Conservation (phyloP, 2,329 filamentous ascomycete genomes). For the Sporothrix humicola region DNA sequence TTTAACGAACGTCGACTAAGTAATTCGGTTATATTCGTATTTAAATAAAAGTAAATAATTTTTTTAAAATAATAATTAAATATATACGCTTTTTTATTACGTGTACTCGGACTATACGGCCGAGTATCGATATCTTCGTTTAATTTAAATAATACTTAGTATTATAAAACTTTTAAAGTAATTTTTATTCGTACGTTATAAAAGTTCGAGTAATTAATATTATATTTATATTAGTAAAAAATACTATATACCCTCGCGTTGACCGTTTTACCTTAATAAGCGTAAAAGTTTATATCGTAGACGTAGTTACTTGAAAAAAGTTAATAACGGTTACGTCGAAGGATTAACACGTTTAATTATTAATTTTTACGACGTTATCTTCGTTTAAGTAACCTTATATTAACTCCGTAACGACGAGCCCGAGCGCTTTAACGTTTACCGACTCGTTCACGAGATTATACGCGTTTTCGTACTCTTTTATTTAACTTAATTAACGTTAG, state of each 20-base stretch:
- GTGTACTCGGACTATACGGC: background rate
- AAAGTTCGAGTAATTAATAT: background rate
- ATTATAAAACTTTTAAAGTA: background rate
- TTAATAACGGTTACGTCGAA: background rate
- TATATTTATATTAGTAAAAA: background rate
- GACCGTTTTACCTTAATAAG: background rate
- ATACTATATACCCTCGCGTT: background rate
- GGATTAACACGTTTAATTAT: background rate
- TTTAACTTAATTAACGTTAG: background rate
- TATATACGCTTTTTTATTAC: background rate
- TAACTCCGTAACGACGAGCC: background rate
- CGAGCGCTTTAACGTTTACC: background rate
- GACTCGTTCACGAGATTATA: background rate
- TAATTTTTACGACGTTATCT: background rate
- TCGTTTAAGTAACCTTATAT: background rate
- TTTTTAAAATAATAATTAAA: background rate
- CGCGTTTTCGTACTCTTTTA: background rate
- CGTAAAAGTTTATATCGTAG: background rate
- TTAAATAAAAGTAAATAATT: background rate
- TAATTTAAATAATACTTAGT: background rate
- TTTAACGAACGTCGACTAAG: background rate
- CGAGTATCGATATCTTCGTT: conserved; percentile 3
- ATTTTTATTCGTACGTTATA: conserved; percentile 1
- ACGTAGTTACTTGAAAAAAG: background rate
- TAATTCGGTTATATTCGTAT: background rate